A percentile compares a stretch with the other conserved stretches of the same genome.
phyloP scores from a whole-genome alignment of 352 stramenopile species.

The Aphanomyces stellatus region DNA sequence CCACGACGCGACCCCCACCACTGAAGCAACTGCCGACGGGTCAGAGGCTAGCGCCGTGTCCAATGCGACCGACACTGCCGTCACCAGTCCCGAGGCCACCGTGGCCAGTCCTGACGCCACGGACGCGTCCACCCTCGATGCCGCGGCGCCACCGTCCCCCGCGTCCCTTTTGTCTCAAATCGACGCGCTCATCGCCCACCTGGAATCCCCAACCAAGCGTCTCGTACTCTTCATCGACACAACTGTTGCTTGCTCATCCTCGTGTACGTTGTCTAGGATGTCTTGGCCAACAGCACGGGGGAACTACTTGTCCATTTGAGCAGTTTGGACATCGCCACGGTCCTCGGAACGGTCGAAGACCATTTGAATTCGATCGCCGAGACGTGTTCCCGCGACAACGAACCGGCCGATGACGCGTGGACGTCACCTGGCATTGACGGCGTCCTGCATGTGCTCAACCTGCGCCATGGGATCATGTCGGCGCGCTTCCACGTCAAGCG shows the following conservation, averaged over 20 bases:
- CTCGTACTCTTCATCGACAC: no score
- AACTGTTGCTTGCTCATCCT: neutral
- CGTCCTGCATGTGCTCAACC: conserved; percentile 59
- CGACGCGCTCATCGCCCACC: conserved; percentile 46
- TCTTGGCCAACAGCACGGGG: conserved; percentile 65
- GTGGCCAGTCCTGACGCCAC: neutral
- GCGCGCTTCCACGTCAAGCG: conserved; percentile 57
- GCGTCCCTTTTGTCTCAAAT: conserved; percentile 49
- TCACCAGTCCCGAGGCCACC: neutral
- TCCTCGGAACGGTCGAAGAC: neutral
- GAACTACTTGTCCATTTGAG: conserved; percentile 66
- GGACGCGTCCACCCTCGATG: neutral
- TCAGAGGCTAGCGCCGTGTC: no score
- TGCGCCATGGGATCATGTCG: conserved; percentile 64
- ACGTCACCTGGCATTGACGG: conserved; percentile 50
- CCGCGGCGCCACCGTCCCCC: conserved; percentile 21
- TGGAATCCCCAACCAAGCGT: conserved; percentile 47
- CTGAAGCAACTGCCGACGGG: no score
- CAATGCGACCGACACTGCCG: neutral
- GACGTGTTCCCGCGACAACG: conserved; percentile 3
- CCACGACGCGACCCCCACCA: no score
- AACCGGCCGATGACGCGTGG: neutral
- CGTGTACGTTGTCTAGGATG: conserved; percentile 20
- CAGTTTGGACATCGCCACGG: conserved; percentile 20
- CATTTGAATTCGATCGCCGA: neutral